A percentile compares a stretch with the other conserved stretches of the same genome.
phyloP scores from a whole-genome alignment of 306 rosid species.

The Fragaria iinumae region DNA sequence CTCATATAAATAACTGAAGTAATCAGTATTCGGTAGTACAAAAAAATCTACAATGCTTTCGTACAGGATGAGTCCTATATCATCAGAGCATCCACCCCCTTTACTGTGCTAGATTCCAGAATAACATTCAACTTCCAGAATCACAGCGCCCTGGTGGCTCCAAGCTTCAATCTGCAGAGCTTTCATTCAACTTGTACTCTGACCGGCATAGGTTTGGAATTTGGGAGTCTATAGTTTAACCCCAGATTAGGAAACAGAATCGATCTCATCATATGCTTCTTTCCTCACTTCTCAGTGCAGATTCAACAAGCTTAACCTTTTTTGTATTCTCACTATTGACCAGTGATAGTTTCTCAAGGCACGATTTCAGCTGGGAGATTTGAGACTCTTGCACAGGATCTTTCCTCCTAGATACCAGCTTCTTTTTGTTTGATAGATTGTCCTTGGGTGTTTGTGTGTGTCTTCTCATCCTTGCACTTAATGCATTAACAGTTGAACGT shows the following conservation, averaged over 20 bases:
- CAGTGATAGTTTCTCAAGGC: slow-evolving; percentile 69
- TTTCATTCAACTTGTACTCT: not conserved
- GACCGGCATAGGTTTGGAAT: not conserved
- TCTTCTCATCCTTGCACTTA: slow-evolving; percentile 65
- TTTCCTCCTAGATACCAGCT: slow-evolving; percentile 49
- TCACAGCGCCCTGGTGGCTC: not conserved
- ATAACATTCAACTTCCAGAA: not conserved
- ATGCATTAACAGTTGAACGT: slow-evolving; percentile 64
- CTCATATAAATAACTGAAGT: not conserved
- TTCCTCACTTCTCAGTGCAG: slow-evolving; percentile 52
- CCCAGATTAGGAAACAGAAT: slow-evolving; percentile 12
- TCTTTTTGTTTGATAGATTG: slow-evolving; percentile 39
- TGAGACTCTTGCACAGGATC: slow-evolving; percentile 49
- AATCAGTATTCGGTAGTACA: not conserved
- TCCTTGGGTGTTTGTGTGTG: slow-evolving; percentile 47
- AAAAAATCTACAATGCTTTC: not conserved
- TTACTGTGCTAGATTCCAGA: not conserved
- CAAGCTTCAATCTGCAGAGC: not conserved
- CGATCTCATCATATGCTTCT: slow-evolving; percentile 36
- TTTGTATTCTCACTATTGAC: slow-evolving; percentile 62
- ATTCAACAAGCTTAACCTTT: slow-evolving; percentile 73
- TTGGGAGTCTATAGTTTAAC: not conserved
- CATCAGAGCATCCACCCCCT: not conserved
- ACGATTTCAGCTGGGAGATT: slow-evolving; percentile 63
- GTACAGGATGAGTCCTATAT: not conserved